phyloP scores from a whole-genome alignment of 768 basidiomycete species.

The Mycena alexandri region DNA sequence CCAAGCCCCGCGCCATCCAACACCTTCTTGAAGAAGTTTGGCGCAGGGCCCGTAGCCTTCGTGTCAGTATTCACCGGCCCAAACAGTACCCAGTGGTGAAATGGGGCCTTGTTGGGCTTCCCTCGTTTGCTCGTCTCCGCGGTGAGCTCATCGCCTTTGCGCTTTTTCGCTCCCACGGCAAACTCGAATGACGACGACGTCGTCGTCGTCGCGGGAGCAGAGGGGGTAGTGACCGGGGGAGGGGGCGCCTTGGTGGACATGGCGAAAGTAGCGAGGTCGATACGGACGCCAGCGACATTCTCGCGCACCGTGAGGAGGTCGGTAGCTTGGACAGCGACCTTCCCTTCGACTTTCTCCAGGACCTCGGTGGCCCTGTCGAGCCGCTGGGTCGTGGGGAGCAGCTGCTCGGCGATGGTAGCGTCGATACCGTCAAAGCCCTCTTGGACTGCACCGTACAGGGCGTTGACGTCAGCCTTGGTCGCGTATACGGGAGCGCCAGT shows the following conservation, averaged over 20 bases:
- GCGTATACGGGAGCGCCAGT: not conserved
- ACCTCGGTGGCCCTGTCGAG: not conserved
- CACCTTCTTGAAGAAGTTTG: conserved; percentile 3
- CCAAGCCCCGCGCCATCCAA: not conserved
- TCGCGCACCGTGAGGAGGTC: not conserved
- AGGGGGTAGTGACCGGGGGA: not conserved
- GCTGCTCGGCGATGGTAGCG: not conserved
- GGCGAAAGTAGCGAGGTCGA: not conserved
- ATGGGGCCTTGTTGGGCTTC: conserved; percentile 1
- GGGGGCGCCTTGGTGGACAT: not conserved
- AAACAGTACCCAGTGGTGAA: not conserved
- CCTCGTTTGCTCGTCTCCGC: not conserved
- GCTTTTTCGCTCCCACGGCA: not conserved
- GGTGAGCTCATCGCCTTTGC: not conserved
- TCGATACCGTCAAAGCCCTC: conserved; percentile 1
- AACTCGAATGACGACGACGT: not conserved
- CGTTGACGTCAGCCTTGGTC: not conserved
- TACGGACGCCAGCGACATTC: conserved; percentile 3
- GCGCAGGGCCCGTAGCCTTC: not conserved
- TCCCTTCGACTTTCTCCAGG: not conserved
- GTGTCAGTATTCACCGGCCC: conserved; percentile 1
- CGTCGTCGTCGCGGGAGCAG: not conserved
- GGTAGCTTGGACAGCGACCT: not conserved
- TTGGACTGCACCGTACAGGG: not conserved
- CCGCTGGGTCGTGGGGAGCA: not conserved